A percentile compares a stretch with the other conserved stretches of the same genome.
Evolutionary conservation across 73 alveolate species (phyloP).

Genomic region (Paramecium octaurelia): DNA sequence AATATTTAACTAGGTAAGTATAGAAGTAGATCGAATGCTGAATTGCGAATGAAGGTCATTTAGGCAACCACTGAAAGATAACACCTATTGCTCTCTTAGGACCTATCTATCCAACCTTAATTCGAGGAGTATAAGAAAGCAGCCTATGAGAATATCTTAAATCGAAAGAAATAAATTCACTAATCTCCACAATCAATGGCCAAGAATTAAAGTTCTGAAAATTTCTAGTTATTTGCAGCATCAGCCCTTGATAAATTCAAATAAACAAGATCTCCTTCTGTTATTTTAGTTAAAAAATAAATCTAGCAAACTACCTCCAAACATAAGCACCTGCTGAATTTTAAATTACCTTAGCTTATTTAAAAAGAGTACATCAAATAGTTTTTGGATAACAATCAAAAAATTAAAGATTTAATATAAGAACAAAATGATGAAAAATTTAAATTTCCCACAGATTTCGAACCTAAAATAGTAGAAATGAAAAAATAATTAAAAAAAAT

Average conservation of each 20-base stretch:
- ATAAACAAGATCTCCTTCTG: neutral
- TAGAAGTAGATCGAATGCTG: slow-evolving; percentile 4
- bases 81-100: neutral
- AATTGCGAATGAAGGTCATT: neutral
- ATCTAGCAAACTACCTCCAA: neutral
- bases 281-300: neutral
- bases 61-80: neutral
- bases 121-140: neutral
- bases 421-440: neutral
- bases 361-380: neutral
- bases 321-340: neutral
- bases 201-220: neutral
- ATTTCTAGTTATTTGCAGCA: neutral
- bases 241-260: neutral
- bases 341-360: slow-evolving; percentile 7
- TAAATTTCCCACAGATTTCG: neutral
- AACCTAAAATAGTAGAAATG: slow-evolving; percentile 6
- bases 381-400: neutral
- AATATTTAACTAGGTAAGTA: neutral
- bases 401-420: neutral
- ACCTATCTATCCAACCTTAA: neutral
- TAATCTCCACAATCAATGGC: neutral
- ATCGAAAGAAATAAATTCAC: neutral
- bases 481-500: neutral
- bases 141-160: neutral